Base-by-base conservation (phyloP, 495 filamentous ascomycete species). In the Daldinia grandis region DNA sequence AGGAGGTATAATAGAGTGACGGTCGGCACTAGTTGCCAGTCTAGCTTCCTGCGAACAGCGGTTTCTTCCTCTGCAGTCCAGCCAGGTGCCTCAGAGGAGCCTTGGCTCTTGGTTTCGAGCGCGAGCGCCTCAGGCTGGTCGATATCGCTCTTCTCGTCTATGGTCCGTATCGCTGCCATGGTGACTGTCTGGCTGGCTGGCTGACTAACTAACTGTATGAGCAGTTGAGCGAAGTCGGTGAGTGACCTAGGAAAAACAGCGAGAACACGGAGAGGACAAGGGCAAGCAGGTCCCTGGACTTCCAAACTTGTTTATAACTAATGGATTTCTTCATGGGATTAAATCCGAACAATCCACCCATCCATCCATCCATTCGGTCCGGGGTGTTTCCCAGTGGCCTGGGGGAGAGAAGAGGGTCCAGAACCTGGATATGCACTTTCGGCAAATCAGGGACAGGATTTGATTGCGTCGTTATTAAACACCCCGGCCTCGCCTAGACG, bases 1-100 rank as follows among this genome's bases (percentile, higher is more conserved):
- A 88, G 70, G 65, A 88, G 79, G 66, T 88, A 88, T 19, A 88
- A 72, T 10, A 85, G 68, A 4, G 85, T 87, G 37, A 87, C 83
- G 15, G 84, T 74, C 5, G 86, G 86, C 53, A 88, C 78, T 25
- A 83, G 74, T 67, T 82, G 79, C 77, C 77, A 81, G 73, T 88
- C 86, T 58, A 88, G 74, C 73, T 83, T 85, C 64, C 78, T 82
- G 49, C 85, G 82, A 51, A 88, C 72, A 5, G 59, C 69, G 25
- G 68, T 78, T 78, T 88, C 86, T 60, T 88, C 86, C 53, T 78
- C 82, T 14, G 76, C 76, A 10, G 81, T 81, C 84, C 84, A 87
- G 54, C 63, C 27, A 6, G 56, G 69, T 17, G 49, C 66, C n/a
- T 73, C 72, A 8, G 66, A 47, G 40, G 74, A 76, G 5, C 67